Evolutionary conservation across 768 basidiomycete genomes (phyloP).

Genomic region (Leccinum broughii): DNA sequence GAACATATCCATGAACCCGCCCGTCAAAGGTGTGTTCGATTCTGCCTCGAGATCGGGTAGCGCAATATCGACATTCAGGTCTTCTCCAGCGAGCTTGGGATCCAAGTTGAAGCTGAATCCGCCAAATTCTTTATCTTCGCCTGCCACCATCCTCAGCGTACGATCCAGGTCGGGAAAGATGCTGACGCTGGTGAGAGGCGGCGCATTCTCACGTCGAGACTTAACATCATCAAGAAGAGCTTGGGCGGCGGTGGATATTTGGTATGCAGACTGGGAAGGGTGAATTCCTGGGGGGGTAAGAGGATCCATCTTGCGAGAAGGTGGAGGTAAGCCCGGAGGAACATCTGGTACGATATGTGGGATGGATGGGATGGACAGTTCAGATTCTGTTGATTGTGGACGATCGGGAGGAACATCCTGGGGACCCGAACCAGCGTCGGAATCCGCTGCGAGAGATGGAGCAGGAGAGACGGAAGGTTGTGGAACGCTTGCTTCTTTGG

Average conservation of each 20-base stretch:
- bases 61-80: constrained; percentile 40
- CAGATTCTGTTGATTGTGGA: constrained; percentile 42
- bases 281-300: constrained; percentile 44
- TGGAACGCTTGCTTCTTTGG: constrained; percentile 44
- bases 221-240: constrained; percentile 84
- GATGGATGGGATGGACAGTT: constrained; percentile 37
- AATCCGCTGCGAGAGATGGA: constrained; percentile 50
- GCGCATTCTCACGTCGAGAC: constrained; percentile 63
- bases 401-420: constrained; percentile 45
- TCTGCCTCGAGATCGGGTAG: constrained; percentile 50
- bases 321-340: constrained; percentile 48
- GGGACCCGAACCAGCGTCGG: constrained; percentile 46
- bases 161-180: constrained; percentile 91
- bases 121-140: constrained; percentile 57
- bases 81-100: constrained; percentile 62
- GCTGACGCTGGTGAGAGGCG: constrained; percentile 44
- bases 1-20: constrained; percentile 70
- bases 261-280: constrained; percentile 60
- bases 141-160: constrained; percentile 70
- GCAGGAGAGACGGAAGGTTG: constrained; percentile 42
- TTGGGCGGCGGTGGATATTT: constrained; percentile 84
- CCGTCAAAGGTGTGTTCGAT: constrained; percentile 57
- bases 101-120: constrained; percentile 89
- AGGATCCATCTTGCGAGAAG: constrained; percentile 51
- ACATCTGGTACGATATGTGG: constrained; percentile 53